Evolutionary conservation across 441 rosid genomes (phyloP).

Genomic region (Bruguiera hainesii): DNA sequence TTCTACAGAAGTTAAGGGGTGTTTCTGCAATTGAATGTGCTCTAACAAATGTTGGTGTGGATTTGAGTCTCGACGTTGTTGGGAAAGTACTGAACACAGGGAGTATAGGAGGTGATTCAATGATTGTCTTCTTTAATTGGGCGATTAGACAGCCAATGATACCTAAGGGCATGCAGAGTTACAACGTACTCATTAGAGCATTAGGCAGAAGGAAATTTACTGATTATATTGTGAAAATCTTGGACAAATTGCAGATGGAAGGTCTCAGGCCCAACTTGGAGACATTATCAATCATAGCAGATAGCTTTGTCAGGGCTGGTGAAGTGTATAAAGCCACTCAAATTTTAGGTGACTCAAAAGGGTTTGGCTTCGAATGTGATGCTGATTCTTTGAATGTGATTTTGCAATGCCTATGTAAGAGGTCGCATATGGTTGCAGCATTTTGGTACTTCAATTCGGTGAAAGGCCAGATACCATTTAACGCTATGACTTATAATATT

Average conservation of each 20-base stretch:
- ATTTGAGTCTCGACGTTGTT: slow-evolving; percentile 51
- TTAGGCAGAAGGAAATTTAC: slow-evolving; percentile 72
- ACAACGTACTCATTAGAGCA: slow-evolving; percentile 56
- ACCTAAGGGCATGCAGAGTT: slow-evolving; percentile 41
- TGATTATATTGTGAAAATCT: slow-evolving; percentile 40
- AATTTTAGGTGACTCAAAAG: slow-evolving; percentile 46
- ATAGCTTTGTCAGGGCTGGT: slow-evolving; percentile 48
- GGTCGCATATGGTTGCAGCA: slow-evolving; percentile 71
- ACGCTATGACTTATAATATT: slow-evolving; percentile 49
- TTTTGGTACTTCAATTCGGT: slow-evolving; percentile 48
- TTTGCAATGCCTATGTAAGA: slow-evolving; percentile 60
- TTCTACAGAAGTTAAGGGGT: slow-evolving; percentile 69
- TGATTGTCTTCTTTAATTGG: slow-evolving; percentile 74
- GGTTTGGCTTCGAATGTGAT: slow-evolving; percentile 46
- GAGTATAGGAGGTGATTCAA: slow-evolving; percentile 64
- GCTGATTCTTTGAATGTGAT: slow-evolving; percentile 61
- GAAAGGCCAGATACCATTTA: slow-evolving; percentile 47
- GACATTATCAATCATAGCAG: slow-evolving; percentile 56
- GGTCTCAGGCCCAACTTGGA: slow-evolving; percentile 38
- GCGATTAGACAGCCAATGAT: slow-evolving; percentile 55
- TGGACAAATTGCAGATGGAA: slow-evolving; percentile 39
- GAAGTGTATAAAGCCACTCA: slow-evolving; percentile 53
- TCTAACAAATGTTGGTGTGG: slow-evolving; percentile 41
- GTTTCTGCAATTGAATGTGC: slow-evolving; percentile 47
- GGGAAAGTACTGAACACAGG: slow-evolving; percentile 62